phyloP scores from a whole-genome alignment of 352 stramenopile genomes.

The Phytopythium sindhum region DNA sequence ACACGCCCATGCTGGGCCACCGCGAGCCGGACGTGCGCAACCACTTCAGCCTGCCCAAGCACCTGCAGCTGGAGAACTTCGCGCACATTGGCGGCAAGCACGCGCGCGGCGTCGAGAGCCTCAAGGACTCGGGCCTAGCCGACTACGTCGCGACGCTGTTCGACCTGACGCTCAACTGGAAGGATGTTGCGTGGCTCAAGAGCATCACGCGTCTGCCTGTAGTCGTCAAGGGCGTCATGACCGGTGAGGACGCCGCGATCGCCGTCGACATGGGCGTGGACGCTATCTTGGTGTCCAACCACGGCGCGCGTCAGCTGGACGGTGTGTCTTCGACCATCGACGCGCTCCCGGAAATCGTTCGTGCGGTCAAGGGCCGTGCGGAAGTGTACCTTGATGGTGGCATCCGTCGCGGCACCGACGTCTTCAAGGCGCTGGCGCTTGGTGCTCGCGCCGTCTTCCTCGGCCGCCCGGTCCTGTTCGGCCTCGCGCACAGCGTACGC shows the following conservation, averaged over 20 bases:
- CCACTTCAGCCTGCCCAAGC: conserved; percentile 80
- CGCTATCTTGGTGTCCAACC: conserved; percentile 92
- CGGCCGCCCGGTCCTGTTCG: conserved; percentile 94
- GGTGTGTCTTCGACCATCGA: conserved; percentile 90
- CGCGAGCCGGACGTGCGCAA: conserved; percentile 95
- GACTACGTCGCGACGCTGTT: conserved; percentile 84
- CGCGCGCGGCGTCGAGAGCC: conserved; percentile 55
- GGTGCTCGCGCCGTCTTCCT: conserved; percentile 94
- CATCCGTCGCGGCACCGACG: conserved; percentile 93
- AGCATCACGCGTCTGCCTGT: conserved; percentile 90
- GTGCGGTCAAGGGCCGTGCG: conserved; percentile 71
- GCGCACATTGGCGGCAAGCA: conserved; percentile 50
- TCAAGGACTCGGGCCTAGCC: conserved; percentile 47
- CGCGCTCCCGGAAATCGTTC: conserved; percentile 87
- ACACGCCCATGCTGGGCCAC: conserved; percentile 95
- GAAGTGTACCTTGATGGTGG: conserved; percentile 95
- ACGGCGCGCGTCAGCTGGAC: conserved; percentile 92
- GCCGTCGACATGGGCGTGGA: conserved; percentile 90
- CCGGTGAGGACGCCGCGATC: conserved; percentile 88
- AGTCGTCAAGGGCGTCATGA: conserved; percentile 94
- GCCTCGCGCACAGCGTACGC: conserved; percentile 86
- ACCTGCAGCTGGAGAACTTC: conserved; percentile 52
- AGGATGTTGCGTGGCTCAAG: conserved; percentile 91
- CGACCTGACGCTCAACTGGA: conserved; percentile 93
- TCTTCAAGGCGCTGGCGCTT: conserved; percentile 93